These are phyloP conservation scores for Xylaria arbuscula DNA, from an alignment of 2,329 filamentous ascomycete genomes.

Conservation along the genomic window DNA sequence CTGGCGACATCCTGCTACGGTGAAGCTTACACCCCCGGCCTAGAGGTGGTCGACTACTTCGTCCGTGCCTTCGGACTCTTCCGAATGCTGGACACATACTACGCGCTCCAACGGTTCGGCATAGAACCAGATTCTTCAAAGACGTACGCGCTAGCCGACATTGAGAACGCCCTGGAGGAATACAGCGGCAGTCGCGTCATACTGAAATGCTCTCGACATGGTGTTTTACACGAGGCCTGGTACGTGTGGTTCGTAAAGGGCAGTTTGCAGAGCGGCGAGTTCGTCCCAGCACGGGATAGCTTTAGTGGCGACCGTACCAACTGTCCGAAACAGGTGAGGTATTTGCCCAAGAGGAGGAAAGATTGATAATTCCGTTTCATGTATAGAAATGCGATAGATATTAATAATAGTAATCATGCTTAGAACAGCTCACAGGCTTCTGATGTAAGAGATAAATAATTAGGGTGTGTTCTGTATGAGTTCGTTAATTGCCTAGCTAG, in stretches of 20 bases:
- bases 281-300: conserved; percentile 57
- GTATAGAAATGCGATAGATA: neutral
- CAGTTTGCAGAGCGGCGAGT: conserved; percentile 61
- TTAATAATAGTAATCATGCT: neutral
- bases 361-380: neutral
- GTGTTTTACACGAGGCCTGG: conserved; percentile 63
- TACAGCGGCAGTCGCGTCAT: conserved; percentile 59
- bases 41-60: conserved; percentile 61
- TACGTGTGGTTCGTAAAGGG: conserved; percentile 65
- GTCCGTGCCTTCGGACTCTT: conserved; percentile 56
- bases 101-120: conserved; percentile 52
- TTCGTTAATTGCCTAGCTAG: neutral
- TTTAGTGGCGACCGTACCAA: conserved; percentile 55
- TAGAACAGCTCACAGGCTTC: neutral
- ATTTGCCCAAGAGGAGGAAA: conserved; percentile 53
- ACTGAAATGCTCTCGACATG: conserved; percentile 55
- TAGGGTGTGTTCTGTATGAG: too few relatives aligned
- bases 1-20: conserved; percentile 73
- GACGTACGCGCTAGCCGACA: conserved; percentile 58
- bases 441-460: neutral
- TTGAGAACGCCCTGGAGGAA: conserved; percentile 56
- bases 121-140: conserved; percentile 52
- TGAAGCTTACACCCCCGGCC: conserved; percentile 58
- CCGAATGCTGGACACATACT: conserved; percentile 57
- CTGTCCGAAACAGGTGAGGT: conserved; percentile 54